Conservation (phyloP, 495 filamentous ascomycete species). For the Xylaria longipes region DNA sequence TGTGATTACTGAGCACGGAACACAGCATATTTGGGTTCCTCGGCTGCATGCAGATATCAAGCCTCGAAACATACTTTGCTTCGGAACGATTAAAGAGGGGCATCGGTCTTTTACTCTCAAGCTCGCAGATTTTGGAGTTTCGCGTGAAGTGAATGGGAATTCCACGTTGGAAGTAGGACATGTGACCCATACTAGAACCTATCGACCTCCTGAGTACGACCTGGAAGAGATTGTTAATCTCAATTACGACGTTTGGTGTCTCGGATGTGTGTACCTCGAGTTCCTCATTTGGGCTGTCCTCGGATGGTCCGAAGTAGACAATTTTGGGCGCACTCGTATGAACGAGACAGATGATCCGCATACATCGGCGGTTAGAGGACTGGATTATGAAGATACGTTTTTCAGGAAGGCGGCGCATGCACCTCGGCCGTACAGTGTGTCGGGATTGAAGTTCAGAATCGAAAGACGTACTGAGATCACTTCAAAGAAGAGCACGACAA, state of each 20-base stretch:
- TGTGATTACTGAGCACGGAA: neutral
- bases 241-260: constrained; percentile 51
- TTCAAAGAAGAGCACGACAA: neutral
- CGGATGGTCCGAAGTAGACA: constrained; percentile 5
- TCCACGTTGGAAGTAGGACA: constrained; percentile 16
- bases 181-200: constrained; percentile 36
- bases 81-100: neutral
- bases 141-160: constrained; percentile 26
- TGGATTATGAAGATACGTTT: neutral
- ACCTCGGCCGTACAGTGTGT: neutral
- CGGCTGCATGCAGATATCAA: constrained; percentile 39
- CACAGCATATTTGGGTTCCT: neutral
- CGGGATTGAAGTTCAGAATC: neutral
- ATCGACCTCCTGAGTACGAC: constrained; percentile 48
- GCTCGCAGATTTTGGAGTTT: constrained; percentile 37
- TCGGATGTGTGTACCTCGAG: constrained; percentile 55
- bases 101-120: constrained; percentile 22
- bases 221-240: constrained; percentile 33
- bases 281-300: constrained; percentile 37
- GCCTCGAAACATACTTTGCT: constrained; percentile 40
- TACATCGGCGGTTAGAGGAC: neutral
- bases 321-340: neutral
- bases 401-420: neutral
- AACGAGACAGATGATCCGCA: neutral
- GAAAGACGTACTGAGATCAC: neutral